Evolutionary conservation across 2,329 filamentous ascomycete species (phyloP).

Genomic region (Epichloe baconii): DNA sequence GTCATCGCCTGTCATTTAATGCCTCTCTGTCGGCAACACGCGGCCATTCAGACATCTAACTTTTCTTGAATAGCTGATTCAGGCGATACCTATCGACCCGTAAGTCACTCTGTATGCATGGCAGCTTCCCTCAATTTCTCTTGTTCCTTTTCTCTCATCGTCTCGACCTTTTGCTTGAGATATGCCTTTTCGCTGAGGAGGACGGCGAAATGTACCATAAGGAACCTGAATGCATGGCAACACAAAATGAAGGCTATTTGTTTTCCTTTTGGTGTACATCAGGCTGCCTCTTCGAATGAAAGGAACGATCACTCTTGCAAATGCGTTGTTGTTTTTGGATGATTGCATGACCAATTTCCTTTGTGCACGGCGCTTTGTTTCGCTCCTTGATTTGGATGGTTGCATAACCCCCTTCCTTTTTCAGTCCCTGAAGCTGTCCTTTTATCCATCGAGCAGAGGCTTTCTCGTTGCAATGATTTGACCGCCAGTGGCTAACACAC

Average conservation of each 20-base stretch:
- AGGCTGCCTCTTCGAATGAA: background rate
- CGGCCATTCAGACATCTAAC: slow-evolving; percentile 25
- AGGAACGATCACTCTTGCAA: background rate
- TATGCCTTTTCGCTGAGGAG: background rate
- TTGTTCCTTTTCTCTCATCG: slow-evolving; percentile 1
- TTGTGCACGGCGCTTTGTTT: background rate
- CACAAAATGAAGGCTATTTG: background rate
- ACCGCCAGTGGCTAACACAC: slow-evolving; percentile 13
- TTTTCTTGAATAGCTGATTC: slow-evolving; percentile 38
- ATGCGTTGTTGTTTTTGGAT: background rate
- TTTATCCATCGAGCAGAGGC: background rate
- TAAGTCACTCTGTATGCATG: slow-evolving; percentile 25
- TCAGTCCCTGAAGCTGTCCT: background rate
- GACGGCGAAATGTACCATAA: too few species aligned
- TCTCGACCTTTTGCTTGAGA: background rate
- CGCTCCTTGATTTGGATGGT: background rate
- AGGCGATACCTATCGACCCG: slow-evolving; percentile 48
- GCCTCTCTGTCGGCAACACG: background rate
- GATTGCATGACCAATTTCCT: background rate
- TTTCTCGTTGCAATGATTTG: background rate
- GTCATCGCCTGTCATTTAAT: background rate
- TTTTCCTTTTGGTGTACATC: background rate
- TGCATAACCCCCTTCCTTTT: background rate
- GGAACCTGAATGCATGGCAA: too few species aligned
- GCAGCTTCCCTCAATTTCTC: background rate